Percentiles rank a stretch among this genome's conserved stretches.
Evolutionary conservation across 2,329 filamentous ascomycete species (phyloP).

Genomic region (Fusarium penzigii): DNA sequence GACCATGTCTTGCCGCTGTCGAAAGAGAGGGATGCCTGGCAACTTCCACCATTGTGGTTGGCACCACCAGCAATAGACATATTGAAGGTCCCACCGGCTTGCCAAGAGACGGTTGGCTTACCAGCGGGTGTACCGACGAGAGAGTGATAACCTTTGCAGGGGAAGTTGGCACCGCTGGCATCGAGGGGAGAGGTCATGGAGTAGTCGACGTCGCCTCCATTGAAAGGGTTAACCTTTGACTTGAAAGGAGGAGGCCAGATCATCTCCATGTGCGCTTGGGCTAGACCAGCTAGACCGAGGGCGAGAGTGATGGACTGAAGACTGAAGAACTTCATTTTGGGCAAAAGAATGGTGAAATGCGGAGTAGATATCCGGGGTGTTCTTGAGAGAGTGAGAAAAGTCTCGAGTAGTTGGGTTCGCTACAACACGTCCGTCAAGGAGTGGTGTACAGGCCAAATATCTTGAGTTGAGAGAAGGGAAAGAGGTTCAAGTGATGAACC

Average conservation of each 20-base stretch:
- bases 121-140: conserved; percentile 51
- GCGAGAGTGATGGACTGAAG: conserved; percentile 39
- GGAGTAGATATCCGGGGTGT: conserved; percentile 3
- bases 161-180: conserved; percentile 64
- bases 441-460: not conserved
- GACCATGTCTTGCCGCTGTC: conserved; percentile 70
- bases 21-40: conserved; percentile 74
- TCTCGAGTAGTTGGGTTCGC: not conserved
- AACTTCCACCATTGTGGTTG: conserved; percentile 70
- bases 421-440: conserved; percentile 14
- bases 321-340: conserved; percentile 43
- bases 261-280: conserved; percentile 60
- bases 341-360: too few species aligned
- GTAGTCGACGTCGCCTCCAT: conserved; percentile 60
- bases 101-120: conserved; percentile 59
- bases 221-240: conserved; percentile 53
- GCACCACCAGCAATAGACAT: conserved; percentile 65
- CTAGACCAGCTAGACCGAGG: conserved; percentile 44
- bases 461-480: too few species aligned
- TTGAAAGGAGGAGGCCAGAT: conserved; percentile 52
- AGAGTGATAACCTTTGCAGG: conserved; percentile 69
- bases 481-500: too few species aligned
- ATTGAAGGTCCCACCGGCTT: conserved; percentile 61
- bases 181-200: conserved; percentile 69
- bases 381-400: conserved; percentile 1